These are phyloP conservation scores for Raffaelea arxii DNA, from an alignment of 2,329 filamentous ascomycete genomes.

Conservation along the genomic window DNA sequence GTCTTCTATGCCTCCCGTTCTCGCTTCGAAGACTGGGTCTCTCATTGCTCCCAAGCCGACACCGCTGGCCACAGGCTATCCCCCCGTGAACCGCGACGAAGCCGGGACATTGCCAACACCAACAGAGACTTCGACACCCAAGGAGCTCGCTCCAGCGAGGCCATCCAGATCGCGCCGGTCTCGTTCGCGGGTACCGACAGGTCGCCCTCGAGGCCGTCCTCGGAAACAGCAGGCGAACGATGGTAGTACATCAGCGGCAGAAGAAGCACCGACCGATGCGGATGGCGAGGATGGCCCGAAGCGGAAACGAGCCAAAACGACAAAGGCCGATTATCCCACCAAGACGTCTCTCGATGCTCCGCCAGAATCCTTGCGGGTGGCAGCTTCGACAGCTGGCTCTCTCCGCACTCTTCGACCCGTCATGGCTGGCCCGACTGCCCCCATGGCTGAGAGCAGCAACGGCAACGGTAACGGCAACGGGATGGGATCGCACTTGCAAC, in stretches of 20 bases:
- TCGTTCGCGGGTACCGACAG: conserved; percentile 35
- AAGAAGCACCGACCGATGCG: conserved; percentile 41
- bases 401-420: conserved; percentile 76
- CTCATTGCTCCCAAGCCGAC: not conserved
- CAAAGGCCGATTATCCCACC: conserved; percentile 46
- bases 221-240: conserved; percentile 40
- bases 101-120: not conserved
- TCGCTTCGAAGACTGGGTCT: not conserved
- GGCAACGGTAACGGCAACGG: conserved; percentile 21
- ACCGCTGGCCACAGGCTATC: not conserved
- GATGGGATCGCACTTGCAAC: conserved; percentile 44
- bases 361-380: conserved; percentile 75
- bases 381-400: conserved; percentile 81
- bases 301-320: conserved; percentile 74
- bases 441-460: too few species aligned
- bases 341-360: conserved; percentile 59
- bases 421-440: conserved; percentile 29
- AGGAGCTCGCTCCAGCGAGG: conserved; percentile 22
- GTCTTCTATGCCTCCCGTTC: conserved; percentile 6
- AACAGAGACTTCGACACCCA: conserved; percentile 1
- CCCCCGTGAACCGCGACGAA: conserved; percentile 7
- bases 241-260: conserved; percentile 66
- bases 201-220: conserved; percentile 45
- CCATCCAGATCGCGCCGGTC: conserved; percentile 50
- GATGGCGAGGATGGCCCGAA: conserved; percentile 47